Evolutionary conservation across 768 basidiomycete species (phyloP).

Genomic region (Kwoniella europaea): DNA sequence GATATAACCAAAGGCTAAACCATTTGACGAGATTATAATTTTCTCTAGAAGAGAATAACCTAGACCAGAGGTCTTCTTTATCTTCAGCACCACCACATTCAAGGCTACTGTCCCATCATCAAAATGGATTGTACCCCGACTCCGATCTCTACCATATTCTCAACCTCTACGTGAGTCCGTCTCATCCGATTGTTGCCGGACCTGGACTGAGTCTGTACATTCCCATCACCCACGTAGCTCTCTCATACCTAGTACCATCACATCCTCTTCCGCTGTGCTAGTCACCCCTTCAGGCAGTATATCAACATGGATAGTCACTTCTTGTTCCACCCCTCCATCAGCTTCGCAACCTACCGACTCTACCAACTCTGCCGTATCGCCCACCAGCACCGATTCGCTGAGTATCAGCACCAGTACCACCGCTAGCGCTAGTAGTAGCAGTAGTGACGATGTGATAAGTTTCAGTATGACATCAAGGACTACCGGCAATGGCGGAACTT

Average conservation of each 20-base stretch:
- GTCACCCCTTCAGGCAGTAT: constrained; percentile 7
- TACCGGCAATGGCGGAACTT: background rate
- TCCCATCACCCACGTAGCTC: constrained; percentile 3
- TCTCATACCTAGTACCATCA: constrained; percentile 11
- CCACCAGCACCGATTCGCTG: background rate
- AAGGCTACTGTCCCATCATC: background rate
- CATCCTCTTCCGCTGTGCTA: constrained; percentile 9
- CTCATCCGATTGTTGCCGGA: background rate
- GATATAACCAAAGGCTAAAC: no score
- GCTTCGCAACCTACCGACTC: no score
- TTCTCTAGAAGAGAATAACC: no score
- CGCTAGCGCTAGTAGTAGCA: background rate
- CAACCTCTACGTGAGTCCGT: constrained; percentile 31
- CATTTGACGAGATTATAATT: no score
- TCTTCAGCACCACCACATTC: background rate
- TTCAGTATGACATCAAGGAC: background rate
- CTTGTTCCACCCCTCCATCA: background rate
- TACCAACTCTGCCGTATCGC: background rate
- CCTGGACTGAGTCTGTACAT: background rate
- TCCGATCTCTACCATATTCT: constrained; percentile 29
- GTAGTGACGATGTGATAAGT: background rate
- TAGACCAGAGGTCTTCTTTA: no score
- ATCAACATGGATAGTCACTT: constrained; percentile 9
- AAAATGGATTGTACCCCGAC: constrained; percentile 30
- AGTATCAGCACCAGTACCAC: background rate